Percentiles rank a stretch among this genome's conserved stretches.
Conservation (phyloP, 441 rosid genomes). For the Eutrema salsugineum region DNA sequence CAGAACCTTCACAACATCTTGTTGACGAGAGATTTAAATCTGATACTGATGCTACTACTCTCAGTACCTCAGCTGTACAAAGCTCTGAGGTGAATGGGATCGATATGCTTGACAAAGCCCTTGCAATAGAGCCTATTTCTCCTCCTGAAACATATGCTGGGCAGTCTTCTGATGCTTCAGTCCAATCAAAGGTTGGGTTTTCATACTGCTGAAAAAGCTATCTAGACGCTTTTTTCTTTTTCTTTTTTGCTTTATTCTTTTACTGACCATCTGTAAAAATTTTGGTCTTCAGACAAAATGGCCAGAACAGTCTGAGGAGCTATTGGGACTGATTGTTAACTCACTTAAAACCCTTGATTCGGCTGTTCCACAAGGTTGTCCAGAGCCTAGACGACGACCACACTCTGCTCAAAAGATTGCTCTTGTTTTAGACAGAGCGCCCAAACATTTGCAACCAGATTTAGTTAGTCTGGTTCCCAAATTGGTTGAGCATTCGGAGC, state of each 20-base stretch:
- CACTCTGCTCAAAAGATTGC: constrained; percentile 93
- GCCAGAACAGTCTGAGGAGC: constrained; percentile 99
- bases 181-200: constrained; percentile 68
- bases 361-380: constrained; percentile 92
- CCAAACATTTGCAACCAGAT: constrained; percentile 87
- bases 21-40: constrained; percentile 71
- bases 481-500: constrained; percentile 97
- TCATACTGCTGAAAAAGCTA: constrained; percentile 9
- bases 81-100: constrained; percentile 63
- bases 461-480: constrained; percentile 90
- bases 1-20: constrained; percentile 57
- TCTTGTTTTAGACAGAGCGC: constrained; percentile 93
- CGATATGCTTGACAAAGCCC: constrained; percentile 47
- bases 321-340: constrained; percentile 92
- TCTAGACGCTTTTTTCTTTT: not conserved
- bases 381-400: constrained; percentile 93
- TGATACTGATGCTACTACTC: constrained; percentile 57
- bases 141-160: constrained; percentile 69
- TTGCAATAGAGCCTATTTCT: constrained; percentile 53
- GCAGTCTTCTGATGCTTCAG: constrained; percentile 56
- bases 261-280: constrained; percentile 19
- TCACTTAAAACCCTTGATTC: constrained; percentile 94
- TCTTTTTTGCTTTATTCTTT: not conserved
- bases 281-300: constrained; percentile 76
- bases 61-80: constrained; percentile 67